Conservation (phyloP, 129 eudicot genomes). For the Flaveria robusta region DNA sequence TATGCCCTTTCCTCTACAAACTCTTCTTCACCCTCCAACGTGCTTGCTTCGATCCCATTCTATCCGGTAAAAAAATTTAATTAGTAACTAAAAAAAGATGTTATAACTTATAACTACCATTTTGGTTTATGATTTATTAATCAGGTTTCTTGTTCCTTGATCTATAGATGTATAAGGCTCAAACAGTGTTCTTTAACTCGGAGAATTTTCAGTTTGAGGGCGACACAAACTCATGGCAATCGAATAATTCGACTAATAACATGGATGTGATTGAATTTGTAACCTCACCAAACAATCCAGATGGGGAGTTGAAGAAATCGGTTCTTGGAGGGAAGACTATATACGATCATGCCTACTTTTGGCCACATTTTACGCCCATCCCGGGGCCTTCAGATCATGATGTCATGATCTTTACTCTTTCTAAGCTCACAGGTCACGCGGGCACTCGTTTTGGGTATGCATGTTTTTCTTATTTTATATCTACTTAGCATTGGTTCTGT, state of each 20-base stretch:
- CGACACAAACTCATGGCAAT: conserved; percentile 42
- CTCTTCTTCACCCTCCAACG: conserved; percentile 25
- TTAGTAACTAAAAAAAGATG: no score
- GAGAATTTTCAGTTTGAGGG: conserved; percentile 44
- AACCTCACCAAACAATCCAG: conserved; percentile 69
- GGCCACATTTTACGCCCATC: conserved; percentile 78
- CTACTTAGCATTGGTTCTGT: background rate
- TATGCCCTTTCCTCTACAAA: conserved; percentile 48
- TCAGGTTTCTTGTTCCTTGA: background rate
- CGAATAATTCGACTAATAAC: conserved; percentile 30
- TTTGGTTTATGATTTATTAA: background rate
- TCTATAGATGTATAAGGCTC: conserved; percentile 32
- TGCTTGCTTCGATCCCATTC: conserved; percentile 48
- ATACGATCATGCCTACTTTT: conserved; percentile 61
- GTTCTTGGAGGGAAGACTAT: conserved; percentile 43
- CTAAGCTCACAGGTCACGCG: conserved; percentile 82
- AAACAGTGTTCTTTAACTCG: conserved; percentile 48
- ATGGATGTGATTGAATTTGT: conserved; percentile 53
- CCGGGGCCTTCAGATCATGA: conserved; percentile 60
- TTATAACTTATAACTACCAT: no score
- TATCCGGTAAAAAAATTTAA: conserved; percentile 40
- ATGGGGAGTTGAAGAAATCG: conserved; percentile 48
- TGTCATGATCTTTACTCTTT: conserved; percentile 62
- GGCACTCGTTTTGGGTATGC: conserved; percentile 65
- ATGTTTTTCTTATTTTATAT: no score